Conservation (phyloP, 2,329 filamentous ascomycete species). For the Sporothrix brunneoviolacea region DNA sequence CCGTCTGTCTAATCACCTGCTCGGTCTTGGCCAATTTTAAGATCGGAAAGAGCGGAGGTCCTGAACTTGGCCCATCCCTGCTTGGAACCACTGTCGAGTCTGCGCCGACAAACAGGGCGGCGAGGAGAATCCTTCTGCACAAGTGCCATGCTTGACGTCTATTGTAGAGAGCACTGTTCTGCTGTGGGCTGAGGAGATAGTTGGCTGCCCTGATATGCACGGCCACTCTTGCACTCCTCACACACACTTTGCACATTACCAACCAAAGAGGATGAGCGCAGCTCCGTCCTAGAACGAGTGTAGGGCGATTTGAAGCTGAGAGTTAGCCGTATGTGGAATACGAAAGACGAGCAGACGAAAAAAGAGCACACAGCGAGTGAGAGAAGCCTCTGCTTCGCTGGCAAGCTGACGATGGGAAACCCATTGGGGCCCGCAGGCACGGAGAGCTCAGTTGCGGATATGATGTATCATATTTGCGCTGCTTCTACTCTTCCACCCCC, state of each 20-base stretch:
- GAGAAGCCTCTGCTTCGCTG: constrained; percentile 1
- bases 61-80: neutral
- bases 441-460: neutral
- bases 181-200: too few relatives aligned
- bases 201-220: too few relatives aligned
- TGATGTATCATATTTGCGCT: constrained; percentile 3
- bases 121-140: constrained; percentile 1
- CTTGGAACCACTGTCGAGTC: too few relatives aligned
- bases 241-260: too few relatives aligned
- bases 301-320: too few relatives aligned
- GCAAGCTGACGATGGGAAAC: constrained; percentile 1
- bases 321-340: neutral
- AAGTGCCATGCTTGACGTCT: neutral
- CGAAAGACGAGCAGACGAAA: too few relatives aligned
- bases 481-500: too few relatives aligned
- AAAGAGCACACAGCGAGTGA: too few relatives aligned
- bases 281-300: too few relatives aligned
- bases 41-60: constrained; percentile 8
- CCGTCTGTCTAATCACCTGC: neutral
- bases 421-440: neutral
- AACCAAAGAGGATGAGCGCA: too few relatives aligned
- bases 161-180: too few relatives aligned
- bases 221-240: neutral
- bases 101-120: neutral
- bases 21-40: neutral